Conservation (phyloP, 2,329 filamentous ascomycete genomes). For the Alternaria sp. region DNA sequence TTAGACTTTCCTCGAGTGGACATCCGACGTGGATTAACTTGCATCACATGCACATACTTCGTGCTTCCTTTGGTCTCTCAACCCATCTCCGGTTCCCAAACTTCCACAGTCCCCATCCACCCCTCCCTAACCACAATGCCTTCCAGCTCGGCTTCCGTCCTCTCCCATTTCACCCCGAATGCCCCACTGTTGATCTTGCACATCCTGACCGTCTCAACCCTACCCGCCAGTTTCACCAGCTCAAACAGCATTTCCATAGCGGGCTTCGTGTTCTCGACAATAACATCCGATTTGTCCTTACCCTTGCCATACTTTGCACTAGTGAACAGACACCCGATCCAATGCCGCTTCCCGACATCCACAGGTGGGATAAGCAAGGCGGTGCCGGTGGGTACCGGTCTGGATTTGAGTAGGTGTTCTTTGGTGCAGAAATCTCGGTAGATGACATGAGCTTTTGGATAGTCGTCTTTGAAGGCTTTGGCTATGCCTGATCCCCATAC, state of each 20-base stretch:
- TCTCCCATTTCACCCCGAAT: slow-evolving; percentile 63
- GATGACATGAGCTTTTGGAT: slow-evolving; percentile 57
- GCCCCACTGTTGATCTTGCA: slow-evolving; percentile 65
- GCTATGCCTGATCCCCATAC: slow-evolving; percentile 67
- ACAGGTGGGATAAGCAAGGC: slow-evolving; percentile 62
- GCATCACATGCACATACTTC: not conserved
- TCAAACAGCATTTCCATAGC: slow-evolving; percentile 58
- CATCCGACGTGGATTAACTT: not conserved
- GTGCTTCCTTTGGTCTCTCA: not conserved
- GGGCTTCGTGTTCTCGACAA: slow-evolving; percentile 57
- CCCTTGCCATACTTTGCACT: slow-evolving; percentile 56
- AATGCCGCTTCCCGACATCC: slow-evolving; percentile 52
- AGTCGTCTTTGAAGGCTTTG: slow-evolving; percentile 55
- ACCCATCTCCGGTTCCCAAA: slow-evolving; percentile 28
- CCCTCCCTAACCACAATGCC: slow-evolving; percentile 29
- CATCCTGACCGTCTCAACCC: slow-evolving; percentile 49
- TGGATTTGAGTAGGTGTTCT: slow-evolving; percentile 24
- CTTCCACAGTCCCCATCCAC: slow-evolving; percentile 29
- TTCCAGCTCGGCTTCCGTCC: slow-evolving; percentile 53
- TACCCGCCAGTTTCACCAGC: slow-evolving; percentile 43
- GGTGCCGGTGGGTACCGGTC: slow-evolving; percentile 51
- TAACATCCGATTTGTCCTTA: slow-evolving; percentile 51
- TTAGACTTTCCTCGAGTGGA: not conserved
- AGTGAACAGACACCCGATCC: slow-evolving; percentile 66
- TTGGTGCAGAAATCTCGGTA: slow-evolving; percentile 57